A percentile compares a stretch with the other conserved stretches of the same genome.
phyloP scores from a whole-genome alignment of 2,329 filamentous ascomycete genomes.

The Pyrenochaeta sp. region DNA sequence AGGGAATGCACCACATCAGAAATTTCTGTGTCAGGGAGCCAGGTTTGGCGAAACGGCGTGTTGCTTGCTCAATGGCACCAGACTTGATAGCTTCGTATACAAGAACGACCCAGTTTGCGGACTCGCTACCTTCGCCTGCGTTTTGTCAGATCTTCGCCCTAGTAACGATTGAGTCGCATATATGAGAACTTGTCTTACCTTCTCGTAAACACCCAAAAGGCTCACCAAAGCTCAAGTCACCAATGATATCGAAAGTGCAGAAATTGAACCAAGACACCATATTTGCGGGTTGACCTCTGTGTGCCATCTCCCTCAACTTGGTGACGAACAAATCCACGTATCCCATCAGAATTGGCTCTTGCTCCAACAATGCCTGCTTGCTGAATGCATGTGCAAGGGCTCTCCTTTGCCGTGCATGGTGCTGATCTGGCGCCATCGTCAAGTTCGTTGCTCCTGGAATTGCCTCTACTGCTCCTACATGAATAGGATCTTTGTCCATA shows the following conservation, averaged over 20 bases:
- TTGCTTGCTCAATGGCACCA: conserved; percentile 40
- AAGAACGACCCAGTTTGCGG: conserved; percentile 43
- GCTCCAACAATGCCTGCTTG: conserved; percentile 49
- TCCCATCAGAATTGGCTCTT: conserved; percentile 49
- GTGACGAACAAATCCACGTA: conserved; percentile 53
- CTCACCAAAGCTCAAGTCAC: conserved; percentile 42
- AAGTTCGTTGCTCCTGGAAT: conserved; percentile 47
- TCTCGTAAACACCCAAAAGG: conserved; percentile 42
- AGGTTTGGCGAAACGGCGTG: conserved; percentile 34
- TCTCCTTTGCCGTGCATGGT: conserved; percentile 50
- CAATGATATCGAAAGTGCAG: conserved; percentile 44
- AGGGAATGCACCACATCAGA: conserved; percentile 40
- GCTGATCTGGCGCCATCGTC: conserved; percentile 47
- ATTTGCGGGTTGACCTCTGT: conserved; percentile 36
- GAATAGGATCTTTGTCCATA: conserved; percentile 45
- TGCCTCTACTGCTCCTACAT: conserved; percentile 45
- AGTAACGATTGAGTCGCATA: too few species aligned
- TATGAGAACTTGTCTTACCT: too few species aligned
- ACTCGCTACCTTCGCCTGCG: conserved; percentile 41
- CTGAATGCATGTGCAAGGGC: conserved; percentile 52
- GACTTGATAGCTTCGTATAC: conserved; percentile 47
- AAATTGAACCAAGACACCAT: conserved; percentile 46
- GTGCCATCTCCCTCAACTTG: conserved; percentile 45
- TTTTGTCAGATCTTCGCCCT: too few species aligned
- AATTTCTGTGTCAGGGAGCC: conserved; percentile 32